phyloP scores from a whole-genome alignment of 768 basidiomycete genomes.

The Mycena belliarum region DNA sequence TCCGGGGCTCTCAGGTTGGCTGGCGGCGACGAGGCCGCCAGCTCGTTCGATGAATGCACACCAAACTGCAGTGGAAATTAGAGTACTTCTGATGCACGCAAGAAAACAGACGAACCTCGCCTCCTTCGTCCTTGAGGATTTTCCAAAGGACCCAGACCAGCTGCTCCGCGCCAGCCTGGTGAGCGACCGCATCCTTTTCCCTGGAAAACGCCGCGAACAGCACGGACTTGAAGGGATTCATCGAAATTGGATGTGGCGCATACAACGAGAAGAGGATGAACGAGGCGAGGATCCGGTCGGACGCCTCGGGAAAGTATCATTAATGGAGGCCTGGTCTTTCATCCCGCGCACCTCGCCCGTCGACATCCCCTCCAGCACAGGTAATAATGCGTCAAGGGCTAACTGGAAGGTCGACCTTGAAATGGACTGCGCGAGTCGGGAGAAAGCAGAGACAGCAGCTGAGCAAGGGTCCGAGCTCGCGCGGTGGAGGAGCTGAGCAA shows the following conservation, averaged over 20 bases:
- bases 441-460: slow-evolving; percentile 73
- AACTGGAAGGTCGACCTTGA: slow-evolving; percentile 68
- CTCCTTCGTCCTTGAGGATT: slow-evolving; percentile 79
- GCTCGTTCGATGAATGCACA: slow-evolving; percentile 73
- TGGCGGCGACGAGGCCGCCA: slow-evolving; percentile 72
- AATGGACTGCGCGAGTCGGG: slow-evolving; percentile 72
- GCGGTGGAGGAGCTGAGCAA: slow-evolving; percentile 64
- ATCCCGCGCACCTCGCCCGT: slow-evolving; percentile 48
- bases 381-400: slow-evolving; percentile 79
- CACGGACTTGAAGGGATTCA: slow-evolving; percentile 82
- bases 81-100: too few relatives aligned
- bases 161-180: slow-evolving; percentile 62
- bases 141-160: slow-evolving; percentile 89
- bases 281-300: slow-evolving; percentile 73
- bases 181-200: slow-evolving; percentile 61
- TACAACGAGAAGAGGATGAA: slow-evolving; percentile 82
- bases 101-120: slow-evolving; percentile 55
- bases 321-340: too few relatives aligned
- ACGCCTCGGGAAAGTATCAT: not conserved
- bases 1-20: slow-evolving; percentile 73
- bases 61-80: too few relatives aligned
- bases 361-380: slow-evolving; percentile 58
- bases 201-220: slow-evolving; percentile 65
- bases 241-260: slow-evolving; percentile 73
- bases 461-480: slow-evolving; percentile 75